Evolutionary conservation across 129 eudicot genomes (phyloP).

Genomic region (Mikania micrantha): DNA sequence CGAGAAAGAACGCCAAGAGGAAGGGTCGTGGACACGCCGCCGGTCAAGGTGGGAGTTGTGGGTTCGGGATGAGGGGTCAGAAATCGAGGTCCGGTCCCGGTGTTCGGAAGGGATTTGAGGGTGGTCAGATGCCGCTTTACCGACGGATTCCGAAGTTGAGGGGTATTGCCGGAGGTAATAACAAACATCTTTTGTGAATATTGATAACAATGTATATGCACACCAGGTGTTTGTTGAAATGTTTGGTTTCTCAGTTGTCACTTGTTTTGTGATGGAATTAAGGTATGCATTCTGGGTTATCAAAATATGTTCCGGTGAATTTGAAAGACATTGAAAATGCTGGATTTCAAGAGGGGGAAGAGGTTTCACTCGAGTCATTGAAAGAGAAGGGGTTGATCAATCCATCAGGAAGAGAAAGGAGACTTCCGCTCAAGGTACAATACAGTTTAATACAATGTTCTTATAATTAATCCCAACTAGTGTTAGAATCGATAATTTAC

Average conservation of each 20-base stretch:
- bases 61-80: constrained; percentile 98
- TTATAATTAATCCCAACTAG: too few species aligned
- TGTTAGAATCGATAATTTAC: neutral
- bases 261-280: neutral
- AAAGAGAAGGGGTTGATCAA: constrained; percentile 75
- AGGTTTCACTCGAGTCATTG: constrained; percentile 82
- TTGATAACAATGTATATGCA: neutral
- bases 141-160: constrained; percentile 76
- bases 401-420: constrained; percentile 98
- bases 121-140: constrained; percentile 15
- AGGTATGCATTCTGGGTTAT: constrained; percentile 92
- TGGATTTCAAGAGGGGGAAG: constrained; percentile 89
- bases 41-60: constrained; percentile 95
- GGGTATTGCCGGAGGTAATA: constrained; percentile 97
- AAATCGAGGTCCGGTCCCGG: constrained; percentile 94
- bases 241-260: neutral
- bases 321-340: constrained; percentile 76
- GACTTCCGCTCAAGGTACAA: constrained; percentile 76
- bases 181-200: neutral
- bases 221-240: constrained; percentile 26
- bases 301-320: constrained; percentile 86
- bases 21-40: constrained; percentile 90
- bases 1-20: constrained; percentile 66
- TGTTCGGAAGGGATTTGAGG: constrained; percentile 16
- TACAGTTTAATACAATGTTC: neutral